Base-by-base conservation (phyloP, 2,329 filamentous ascomycete species). In the Aureobasidium sp. region DNA sequence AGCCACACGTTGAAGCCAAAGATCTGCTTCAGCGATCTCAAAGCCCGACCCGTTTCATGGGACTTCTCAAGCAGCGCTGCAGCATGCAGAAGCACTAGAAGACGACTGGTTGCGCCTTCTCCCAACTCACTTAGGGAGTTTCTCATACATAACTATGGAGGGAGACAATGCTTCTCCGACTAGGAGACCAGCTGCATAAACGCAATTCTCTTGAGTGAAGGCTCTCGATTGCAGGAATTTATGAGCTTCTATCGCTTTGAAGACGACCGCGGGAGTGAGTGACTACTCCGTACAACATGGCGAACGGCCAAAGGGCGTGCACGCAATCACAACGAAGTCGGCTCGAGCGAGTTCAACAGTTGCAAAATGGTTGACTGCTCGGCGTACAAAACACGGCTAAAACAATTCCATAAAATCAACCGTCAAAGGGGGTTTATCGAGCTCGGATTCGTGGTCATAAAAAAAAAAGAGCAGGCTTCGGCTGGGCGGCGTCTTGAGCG, bases 1-100 rank as follows among this genome's bases (percentile, higher is more conserved):
- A 40, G 50, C 37, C 50, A 54, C 50, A 54, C 17, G 50, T 54
- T 54, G 50, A 54, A 54, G 19, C 50, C 37, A 9, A 52, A 24
- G 50, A 40, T 54, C 37, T 40, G 50, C 50, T 40, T n/a, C 35
- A 42, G 27, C 37, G 50, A 54, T 54, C 50, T 42, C 12, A 35
- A 47, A 35, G 50, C 15, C 14, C 37, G 27, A 54, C 50, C 50
- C n/a, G 35, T 54, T 54, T 42, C 15, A 42, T 54, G 50, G 50
- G 19, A 54, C 33, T 15, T 27, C 6, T 12, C 31, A 33, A 12
- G 11, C 31, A 33, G 24, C 17, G 14, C 11, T 53, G 3, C 22
- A 17, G 22, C 42, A 47, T 14, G 17, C 47, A 19, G 27, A 29
- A 29, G 17, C 14, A 33, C 27, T 33, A 22, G 7, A 29, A 29